phyloP scores from a whole-genome alignment of 805 yeast species.

The Zygoascus flipseniorum region DNA sequence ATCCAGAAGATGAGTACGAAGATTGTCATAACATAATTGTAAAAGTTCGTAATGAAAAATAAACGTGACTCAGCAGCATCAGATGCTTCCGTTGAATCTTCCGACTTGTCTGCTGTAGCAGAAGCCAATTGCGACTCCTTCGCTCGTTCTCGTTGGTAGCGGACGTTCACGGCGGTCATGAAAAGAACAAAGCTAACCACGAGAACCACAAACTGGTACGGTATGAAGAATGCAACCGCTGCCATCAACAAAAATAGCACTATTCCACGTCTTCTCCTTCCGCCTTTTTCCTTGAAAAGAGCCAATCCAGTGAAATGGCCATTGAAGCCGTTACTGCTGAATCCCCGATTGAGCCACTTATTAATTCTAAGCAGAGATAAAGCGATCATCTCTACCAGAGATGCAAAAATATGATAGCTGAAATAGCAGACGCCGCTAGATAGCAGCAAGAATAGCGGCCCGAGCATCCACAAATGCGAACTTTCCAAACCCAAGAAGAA shows the following conservation, averaged over 20 bases:
- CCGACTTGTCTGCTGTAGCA: background rate
- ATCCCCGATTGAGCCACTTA: background rate
- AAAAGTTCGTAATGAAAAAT: slow-evolving; percentile 22
- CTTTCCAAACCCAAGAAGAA: slow-evolving; percentile 65
- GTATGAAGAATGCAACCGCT: slow-evolving; percentile 54
- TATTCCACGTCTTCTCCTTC: background rate
- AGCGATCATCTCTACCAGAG: background rate
- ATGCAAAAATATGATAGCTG: slow-evolving; percentile 20
- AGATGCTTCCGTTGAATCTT: slow-evolving; percentile 3
- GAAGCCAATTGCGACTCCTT: background rate
- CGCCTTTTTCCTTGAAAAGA: background rate
- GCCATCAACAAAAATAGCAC: slow-evolving; percentile 26
- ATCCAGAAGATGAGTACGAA: slow-evolving; percentile 67
- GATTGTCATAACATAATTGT: slow-evolving; percentile 56
- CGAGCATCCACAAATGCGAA: slow-evolving; percentile 44
- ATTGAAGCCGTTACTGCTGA: no score
- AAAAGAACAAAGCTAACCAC: slow-evolving; percentile 53
- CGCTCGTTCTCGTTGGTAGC: background rate
- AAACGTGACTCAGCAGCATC: slow-evolving; percentile 7
- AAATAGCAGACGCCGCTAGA: slow-evolving; percentile 36
- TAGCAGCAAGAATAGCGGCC: slow-evolving; percentile 46
- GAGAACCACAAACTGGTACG: slow-evolving; percentile 72
- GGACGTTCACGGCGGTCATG: slow-evolving; percentile 34
- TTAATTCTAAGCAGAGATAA: background rate
- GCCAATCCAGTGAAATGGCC: background rate